A percentile compares a stretch with the other conserved stretches of the same genome.
Evolutionary conservation across 257 asterid species (phyloP).

Genomic region (Solanum chiquidenum): DNA sequence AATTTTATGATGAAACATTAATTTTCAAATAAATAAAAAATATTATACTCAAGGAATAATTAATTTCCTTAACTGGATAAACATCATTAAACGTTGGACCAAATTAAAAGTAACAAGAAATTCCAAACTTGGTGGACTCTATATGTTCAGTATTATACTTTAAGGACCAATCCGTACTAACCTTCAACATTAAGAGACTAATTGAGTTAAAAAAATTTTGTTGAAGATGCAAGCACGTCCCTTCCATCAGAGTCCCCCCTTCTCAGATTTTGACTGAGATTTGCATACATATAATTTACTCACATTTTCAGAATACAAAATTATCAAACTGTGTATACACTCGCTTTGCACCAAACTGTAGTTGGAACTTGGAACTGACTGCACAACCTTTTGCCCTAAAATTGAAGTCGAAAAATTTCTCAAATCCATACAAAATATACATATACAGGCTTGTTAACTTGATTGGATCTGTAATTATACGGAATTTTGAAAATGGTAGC

Average conservation of each 20-base stretch:
- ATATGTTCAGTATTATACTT: background rate
- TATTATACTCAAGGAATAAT: background rate
- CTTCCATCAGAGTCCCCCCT: background rate
- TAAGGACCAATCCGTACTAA: background rate
- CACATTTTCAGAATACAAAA: background rate
- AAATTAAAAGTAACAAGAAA: background rate
- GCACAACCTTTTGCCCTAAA: conserved; percentile 23
- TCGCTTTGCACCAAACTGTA: conserved; percentile 13
- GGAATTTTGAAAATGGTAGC: background rate
- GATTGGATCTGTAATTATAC: background rate
- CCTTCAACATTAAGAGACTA: background rate
- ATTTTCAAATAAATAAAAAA: background rate
- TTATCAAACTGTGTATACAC: background rate
- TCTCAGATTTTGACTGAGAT: background rate
- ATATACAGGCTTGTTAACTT: background rate
- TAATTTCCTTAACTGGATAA: background rate
- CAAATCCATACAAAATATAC: background rate
- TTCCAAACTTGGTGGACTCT: background rate
- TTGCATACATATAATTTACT: background rate
- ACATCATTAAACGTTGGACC: background rate
- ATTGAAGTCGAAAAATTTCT: background rate
- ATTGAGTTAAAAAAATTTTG: background rate
- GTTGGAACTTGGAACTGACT: conserved; percentile 20
- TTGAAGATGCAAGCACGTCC: conserved; percentile 8
- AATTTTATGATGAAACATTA: background rate